phyloP scores from a whole-genome alignment of 371 early-diverging fungal genomes.

The Entomophthora muscae region DNA sequence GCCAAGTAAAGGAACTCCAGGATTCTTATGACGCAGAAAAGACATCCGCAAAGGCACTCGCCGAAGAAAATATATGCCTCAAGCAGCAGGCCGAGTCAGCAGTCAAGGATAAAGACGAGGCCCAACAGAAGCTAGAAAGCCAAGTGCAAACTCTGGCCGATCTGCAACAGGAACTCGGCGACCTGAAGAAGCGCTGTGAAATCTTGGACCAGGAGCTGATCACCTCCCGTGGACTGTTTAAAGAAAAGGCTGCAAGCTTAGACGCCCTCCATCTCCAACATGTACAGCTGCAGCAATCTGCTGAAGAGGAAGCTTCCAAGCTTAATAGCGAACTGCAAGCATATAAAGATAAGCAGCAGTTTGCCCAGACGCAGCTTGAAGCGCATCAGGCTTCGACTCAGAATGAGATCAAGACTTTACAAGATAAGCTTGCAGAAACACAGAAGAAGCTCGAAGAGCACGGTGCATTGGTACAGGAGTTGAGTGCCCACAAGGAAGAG shows the following conservation, averaged over 20 bases:
- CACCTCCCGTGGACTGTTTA: conserved; percentile 1
- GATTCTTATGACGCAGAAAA: background rate
- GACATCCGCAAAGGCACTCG: background rate
- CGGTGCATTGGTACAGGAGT: background rate
- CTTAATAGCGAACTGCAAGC: background rate
- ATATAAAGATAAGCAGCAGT: background rate
- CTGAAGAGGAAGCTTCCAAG: background rate
- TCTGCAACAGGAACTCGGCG: background rate
- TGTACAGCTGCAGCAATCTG: background rate
- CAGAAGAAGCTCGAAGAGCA: background rate
- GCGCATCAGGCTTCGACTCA: background rate
- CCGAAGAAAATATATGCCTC: background rate
- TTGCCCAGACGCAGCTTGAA: background rate
- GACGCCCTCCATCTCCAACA: background rate
- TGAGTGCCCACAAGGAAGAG: background rate
- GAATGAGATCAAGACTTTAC: background rate
- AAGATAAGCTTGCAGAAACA: background rate
- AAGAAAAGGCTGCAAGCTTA: background rate
- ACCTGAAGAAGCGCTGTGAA: background rate
- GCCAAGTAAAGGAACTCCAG: background rate
- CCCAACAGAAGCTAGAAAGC: background rate
- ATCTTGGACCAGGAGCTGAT: conserved; percentile 3
- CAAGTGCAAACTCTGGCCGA: background rate
- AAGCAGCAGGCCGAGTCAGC: background rate
- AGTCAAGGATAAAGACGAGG: background rate